Percentiles rank a stretch among this genome's conserved stretches.
Evolutionary conservation across 1,284 basidiomycete species (phyloP).

Genomic region (Microbotryomycetes sp.): DNA sequence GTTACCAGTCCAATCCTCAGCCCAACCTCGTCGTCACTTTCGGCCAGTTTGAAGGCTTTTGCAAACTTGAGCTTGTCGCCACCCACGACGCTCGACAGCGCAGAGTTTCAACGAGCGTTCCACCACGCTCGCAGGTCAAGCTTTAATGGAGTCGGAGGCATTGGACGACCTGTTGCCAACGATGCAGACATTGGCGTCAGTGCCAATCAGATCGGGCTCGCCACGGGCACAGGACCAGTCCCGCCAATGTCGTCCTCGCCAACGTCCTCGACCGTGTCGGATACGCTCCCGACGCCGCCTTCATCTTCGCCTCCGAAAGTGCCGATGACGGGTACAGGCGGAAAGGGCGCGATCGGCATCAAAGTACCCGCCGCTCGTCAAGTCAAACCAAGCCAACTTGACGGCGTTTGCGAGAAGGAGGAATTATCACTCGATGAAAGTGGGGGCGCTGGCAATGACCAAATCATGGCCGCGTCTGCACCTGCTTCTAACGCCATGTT

Average conservation of each 20-base stretch:
- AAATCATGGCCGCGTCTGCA: neutral
- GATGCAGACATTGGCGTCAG: neutral
- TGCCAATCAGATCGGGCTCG: too few relatives aligned
- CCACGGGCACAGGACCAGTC: neutral
- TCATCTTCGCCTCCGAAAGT: conserved; percentile 10
- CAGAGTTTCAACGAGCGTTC: conserved; percentile 21
- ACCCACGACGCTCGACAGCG: conserved; percentile 15
- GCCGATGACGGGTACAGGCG: too few relatives aligned
- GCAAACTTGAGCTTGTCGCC: conserved; percentile 7
- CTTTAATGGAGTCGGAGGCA: neutral
- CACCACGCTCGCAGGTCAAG: conserved; percentile 18
- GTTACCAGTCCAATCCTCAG: neutral
- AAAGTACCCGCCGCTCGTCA: neutral
- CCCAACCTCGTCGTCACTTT: conserved; percentile 13
- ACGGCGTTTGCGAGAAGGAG: conserved; percentile 24
- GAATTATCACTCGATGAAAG: conserved; percentile 7
- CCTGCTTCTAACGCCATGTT: conserved; percentile 9
- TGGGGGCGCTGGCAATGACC: neutral
- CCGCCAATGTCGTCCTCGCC: conserved; percentile 12
- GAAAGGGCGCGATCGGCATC: neutral
- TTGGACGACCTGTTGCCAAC: neutral
- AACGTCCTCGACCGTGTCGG: conserved; percentile 5
- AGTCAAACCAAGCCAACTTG: conserved; percentile 4
- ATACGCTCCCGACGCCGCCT: conserved; percentile 17
- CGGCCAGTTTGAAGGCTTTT: conserved; percentile 22